Conservation (phyloP, 2,329 filamentous ascomycete genomes). For the Xylaria sp. region DNA sequence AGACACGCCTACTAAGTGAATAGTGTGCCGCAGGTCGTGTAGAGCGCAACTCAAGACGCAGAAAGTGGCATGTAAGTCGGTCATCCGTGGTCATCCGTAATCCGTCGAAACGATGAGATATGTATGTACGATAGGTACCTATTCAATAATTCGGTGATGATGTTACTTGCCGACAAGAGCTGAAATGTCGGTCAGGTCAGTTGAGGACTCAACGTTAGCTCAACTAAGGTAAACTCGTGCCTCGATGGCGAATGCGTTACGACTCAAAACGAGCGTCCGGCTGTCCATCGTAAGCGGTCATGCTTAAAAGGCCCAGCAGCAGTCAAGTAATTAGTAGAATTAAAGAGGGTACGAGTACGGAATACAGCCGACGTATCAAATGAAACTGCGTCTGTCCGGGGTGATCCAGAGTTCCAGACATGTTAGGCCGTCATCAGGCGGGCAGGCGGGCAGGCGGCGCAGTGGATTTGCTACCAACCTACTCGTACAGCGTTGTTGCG, state of each 20-base stretch:
- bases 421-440: slow-evolving; percentile 3
- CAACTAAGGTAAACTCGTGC: background rate
- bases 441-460: slow-evolving; percentile 10
- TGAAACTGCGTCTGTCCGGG: slow-evolving; percentile 9
- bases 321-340: background rate
- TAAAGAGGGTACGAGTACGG: background rate
- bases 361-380: slow-evolving; percentile 11
- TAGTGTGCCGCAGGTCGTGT: background rate
- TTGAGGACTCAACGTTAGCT: background rate
- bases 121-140: too few relatives aligned
- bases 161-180: slow-evolving; percentile 14
- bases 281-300: background rate
- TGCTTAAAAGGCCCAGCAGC: background rate
- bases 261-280: background rate
- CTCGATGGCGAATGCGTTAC: too few relatives aligned
- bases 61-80: background rate
- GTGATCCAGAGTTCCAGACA: background rate
- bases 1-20: background rate
- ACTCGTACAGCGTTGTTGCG: too few relatives aligned
- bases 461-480: slow-evolving; percentile 3
- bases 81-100: too few relatives aligned
- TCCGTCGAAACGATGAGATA: background rate
- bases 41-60: background rate
- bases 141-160: background rate
- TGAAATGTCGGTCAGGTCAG: slow-evolving; percentile 18